phyloP scores from a whole-genome alignment of 345 rosid species.

The Physaria fendleri region DNA sequence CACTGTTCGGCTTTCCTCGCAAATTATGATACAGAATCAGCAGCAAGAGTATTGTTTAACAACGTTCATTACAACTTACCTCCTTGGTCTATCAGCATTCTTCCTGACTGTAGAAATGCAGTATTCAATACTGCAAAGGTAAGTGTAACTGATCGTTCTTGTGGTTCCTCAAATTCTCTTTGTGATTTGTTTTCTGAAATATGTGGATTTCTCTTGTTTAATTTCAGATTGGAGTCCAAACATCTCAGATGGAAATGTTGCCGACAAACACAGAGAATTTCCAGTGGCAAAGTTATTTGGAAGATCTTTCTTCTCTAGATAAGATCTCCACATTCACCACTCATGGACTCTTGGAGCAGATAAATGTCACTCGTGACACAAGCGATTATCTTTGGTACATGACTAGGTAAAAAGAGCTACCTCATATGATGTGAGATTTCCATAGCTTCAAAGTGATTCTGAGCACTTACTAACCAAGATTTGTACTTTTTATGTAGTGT shows the following conservation, averaged over 20 bases:
- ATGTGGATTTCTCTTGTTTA: constrained; percentile 5
- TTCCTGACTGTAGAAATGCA: constrained; percentile 94
- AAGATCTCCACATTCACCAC: constrained; percentile 60
- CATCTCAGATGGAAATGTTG: constrained; percentile 87
- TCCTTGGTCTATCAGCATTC: constrained; percentile 98
- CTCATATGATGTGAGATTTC: neutral
- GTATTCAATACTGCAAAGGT: constrained; percentile 98
- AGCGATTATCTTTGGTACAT: constrained; percentile 92
- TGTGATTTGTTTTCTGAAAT: neutral
- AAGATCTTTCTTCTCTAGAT: constrained; percentile 66
- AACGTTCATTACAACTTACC: constrained; percentile 96
- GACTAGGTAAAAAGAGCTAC: constrained; percentile 52
- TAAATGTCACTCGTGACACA: constrained; percentile 78
- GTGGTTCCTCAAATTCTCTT: neutral
- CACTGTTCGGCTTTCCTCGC: constrained; percentile 94
- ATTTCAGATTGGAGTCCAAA: constrained; percentile 85
- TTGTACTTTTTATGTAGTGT: constrained; percentile 41
- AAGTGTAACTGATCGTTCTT: constrained; percentile 2
- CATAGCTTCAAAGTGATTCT: neutral
- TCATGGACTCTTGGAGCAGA: constrained; percentile 81
- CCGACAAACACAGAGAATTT: constrained; percentile 48
- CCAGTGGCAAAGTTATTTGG: constrained; percentile 82
- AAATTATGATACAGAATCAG: constrained; percentile 79
- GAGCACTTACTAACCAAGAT: neutral
- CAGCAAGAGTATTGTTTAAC: constrained; percentile 79